phyloP scores from a whole-genome alignment of 805 yeast species.

The Lipomyces kockii region DNA sequence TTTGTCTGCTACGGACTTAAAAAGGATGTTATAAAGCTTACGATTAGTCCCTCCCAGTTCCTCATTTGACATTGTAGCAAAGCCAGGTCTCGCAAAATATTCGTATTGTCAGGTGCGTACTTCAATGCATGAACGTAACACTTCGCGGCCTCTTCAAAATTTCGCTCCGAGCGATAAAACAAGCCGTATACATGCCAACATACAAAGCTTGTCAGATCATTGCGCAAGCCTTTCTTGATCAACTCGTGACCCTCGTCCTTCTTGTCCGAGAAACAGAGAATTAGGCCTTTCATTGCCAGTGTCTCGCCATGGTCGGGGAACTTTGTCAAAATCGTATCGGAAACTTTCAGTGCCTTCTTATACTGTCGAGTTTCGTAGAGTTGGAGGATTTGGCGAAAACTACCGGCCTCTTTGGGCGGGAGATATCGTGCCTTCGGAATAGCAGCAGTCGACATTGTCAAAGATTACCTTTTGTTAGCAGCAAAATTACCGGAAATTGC shows the following conservation, averaged over 20 bases:
- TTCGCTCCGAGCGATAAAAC: constrained; percentile 69
- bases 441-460: constrained; percentile 16
- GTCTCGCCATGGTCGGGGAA: constrained; percentile 78
- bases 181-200: constrained; percentile 87
- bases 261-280: constrained; percentile 61
- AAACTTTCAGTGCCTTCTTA: constrained; percentile 77
- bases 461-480: background rate
- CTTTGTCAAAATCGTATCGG: constrained; percentile 78
- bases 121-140: constrained; percentile 76
- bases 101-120: constrained; percentile 77
- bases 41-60: constrained; percentile 65
- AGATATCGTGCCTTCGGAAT: constrained; percentile 42
- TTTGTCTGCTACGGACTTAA: background rate
- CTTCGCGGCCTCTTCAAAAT: constrained; percentile 76
- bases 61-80: constrained; percentile 79
- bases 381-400: constrained; percentile 79
- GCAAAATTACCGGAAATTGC: background rate
- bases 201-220: constrained; percentile 65
- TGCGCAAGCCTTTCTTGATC: constrained; percentile 63
- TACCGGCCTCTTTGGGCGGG: constrained; percentile 67
- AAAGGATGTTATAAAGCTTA: constrained; percentile 11
- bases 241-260: constrained; percentile 65
- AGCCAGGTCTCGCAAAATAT: constrained; percentile 80
- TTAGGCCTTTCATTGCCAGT: constrained; percentile 81
- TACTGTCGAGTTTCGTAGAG: constrained; percentile 85